These are phyloP conservation scores for Golubevia pallescens DNA, from an alignment of 1,284 basidiomycete genomes.

Conservation along the genomic window DNA sequence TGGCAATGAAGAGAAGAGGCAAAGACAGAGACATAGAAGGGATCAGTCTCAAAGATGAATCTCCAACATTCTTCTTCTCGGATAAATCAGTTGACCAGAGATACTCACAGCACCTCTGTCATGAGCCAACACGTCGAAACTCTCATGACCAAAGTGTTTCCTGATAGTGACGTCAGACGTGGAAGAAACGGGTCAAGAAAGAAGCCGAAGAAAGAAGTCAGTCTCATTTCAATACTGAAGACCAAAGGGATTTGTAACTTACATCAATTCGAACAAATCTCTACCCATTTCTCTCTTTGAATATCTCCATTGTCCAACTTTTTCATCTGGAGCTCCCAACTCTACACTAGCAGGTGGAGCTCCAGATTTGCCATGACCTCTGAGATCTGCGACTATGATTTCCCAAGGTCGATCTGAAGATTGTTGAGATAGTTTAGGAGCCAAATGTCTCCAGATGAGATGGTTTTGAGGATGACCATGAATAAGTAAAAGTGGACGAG, in stretches of 20 bases:
- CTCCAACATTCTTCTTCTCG: too few species aligned
- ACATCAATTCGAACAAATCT: slow-evolving; percentile 36
- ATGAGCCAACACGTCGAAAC: slow-evolving; percentile 29
- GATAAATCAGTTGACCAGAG: too few species aligned
- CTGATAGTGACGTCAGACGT: too few species aligned
- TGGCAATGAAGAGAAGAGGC: neutral
- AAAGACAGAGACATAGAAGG: too few species aligned
- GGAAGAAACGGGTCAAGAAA: too few species aligned
- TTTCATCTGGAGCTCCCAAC: too few species aligned
- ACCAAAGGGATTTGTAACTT: too few species aligned
- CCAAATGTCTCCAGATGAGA: slow-evolving; percentile 27
- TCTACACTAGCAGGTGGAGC: slow-evolving; percentile 10
- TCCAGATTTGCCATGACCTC: slow-evolving; percentile 26
- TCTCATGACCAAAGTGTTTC: slow-evolving; percentile 14
- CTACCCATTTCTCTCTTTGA: slow-evolving; percentile 34
- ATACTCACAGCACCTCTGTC: slow-evolving; percentile 29
- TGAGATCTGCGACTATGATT: slow-evolving; percentile 28
- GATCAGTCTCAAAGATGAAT: too few species aligned
- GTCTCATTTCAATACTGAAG: too few species aligned
- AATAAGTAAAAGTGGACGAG: slow-evolving; percentile 21
- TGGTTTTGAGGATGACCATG: slow-evolving; percentile 44
- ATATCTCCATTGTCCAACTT: slow-evolving; percentile 9
- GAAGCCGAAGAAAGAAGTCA: too few species aligned
- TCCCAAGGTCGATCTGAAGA: slow-evolving; percentile 11
- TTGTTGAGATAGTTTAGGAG: slow-evolving; percentile 7